A percentile compares a stretch with the other conserved stretches of the same genome.
These are phyloP conservation scores for Scheffersomyces quercinus DNA, from an alignment of 1,139 yeast species.

Conservation along the genomic window DNA sequence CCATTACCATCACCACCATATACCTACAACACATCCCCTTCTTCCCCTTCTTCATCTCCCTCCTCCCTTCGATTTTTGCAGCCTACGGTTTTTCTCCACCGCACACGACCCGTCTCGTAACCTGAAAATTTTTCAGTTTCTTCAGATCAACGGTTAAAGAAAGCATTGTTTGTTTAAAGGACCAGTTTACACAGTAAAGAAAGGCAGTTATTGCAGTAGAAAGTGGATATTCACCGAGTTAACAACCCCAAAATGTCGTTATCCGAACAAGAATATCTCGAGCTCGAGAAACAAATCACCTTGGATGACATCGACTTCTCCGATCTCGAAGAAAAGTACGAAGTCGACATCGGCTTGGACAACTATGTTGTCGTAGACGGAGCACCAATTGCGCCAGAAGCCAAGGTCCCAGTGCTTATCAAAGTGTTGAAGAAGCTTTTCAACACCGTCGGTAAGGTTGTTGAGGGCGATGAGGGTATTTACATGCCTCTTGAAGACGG, in stretches of 20 bases:
- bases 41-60: too few relatives aligned
- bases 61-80: too few relatives aligned
- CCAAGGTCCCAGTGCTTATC: constrained; percentile 79
- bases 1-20: too few relatives aligned
- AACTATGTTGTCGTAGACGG: constrained; percentile 89
- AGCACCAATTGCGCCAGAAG: constrained; percentile 91
- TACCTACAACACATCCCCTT: too few relatives aligned
- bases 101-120: too few relatives aligned
- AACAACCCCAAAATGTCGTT: constrained; percentile 20
- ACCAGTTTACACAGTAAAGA: too few relatives aligned
- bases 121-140: too few relatives aligned
- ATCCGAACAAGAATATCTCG: constrained; percentile 19
- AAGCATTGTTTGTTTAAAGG: too few relatives aligned
- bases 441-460: constrained; percentile 64
- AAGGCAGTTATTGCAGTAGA: too few relatives aligned
- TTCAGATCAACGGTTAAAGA: too few relatives aligned
- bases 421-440: constrained; percentile 85
- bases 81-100: too few relatives aligned
- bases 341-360: constrained; percentile 66
- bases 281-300: constrained; percentile 49
- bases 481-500: constrained; percentile 82
- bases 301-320: constrained; percentile 76
- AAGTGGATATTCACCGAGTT: too few relatives aligned
- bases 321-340: constrained; percentile 79
- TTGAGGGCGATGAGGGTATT: constrained; percentile 67